Conservation (phyloP, 2,329 filamentous ascomycete species). For the Diaporthe ampelina region DNA sequence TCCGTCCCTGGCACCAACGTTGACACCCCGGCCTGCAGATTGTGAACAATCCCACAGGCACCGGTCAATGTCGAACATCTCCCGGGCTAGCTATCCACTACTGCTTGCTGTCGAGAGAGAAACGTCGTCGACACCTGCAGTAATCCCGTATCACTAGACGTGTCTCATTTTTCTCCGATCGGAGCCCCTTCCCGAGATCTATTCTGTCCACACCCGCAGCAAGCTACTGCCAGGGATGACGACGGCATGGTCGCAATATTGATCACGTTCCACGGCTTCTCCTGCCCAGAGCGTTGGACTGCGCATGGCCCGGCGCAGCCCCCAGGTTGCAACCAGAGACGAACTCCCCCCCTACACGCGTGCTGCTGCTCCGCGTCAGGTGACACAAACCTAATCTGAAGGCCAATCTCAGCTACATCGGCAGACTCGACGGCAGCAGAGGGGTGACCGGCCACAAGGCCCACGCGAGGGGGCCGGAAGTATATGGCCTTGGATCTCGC, state of each 20-base stretch:
- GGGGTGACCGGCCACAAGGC: conserved; percentile 1
- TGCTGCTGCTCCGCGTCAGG: conserved; percentile 20
- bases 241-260: conserved; percentile 12
- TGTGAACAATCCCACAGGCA: conserved; percentile 33
- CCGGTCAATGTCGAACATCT: conserved; percentile 6
- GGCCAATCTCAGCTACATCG: conserved; percentile 15
- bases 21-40: conserved; percentile 33
- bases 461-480: conserved; percentile 5
- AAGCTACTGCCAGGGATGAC: conserved; percentile 4
- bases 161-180: conserved; percentile 39
- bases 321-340: conserved; percentile 20
- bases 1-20: conserved; percentile 22
- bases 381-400: conserved; percentile 29
- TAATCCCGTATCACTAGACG: conserved; percentile 29
- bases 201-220: conserved; percentile 27
- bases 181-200: conserved; percentile 38
- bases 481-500: conserved; percentile 27
- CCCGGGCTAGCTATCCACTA: not conserved
- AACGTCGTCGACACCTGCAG: conserved; percentile 36
- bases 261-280: conserved; percentile 25
- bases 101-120: conserved; percentile 15
- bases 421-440: not conserved
- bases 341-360: conserved; percentile 12
- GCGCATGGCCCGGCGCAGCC: conserved; percentile 14
- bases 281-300: conserved; percentile 24